Conservation (phyloP, 2,329 filamentous ascomycete species). For the Colletotrichum orbiculare region DNA sequence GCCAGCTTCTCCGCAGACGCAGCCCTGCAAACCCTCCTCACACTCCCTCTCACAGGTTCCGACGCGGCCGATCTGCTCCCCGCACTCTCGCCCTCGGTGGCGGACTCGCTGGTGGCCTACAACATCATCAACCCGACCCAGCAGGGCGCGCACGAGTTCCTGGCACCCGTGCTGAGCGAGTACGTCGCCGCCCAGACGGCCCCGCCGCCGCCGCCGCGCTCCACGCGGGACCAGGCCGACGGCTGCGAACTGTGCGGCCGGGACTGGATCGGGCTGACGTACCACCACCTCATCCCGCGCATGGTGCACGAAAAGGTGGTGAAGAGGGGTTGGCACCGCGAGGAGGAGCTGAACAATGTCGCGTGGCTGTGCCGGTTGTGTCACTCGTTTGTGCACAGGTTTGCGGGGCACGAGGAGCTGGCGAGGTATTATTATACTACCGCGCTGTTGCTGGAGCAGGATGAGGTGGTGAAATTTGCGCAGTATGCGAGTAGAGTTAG, state of each 20-base stretch:
- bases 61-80: slow-evolving; percentile 63
- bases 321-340: slow-evolving; percentile 82
- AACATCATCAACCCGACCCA: slow-evolving; percentile 63
- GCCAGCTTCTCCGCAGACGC: slow-evolving; percentile 61
- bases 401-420: slow-evolving; percentile 81
- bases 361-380: slow-evolving; percentile 89
- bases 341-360: slow-evolving; percentile 80
- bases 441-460: slow-evolving; percentile 74
- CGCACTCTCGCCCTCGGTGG: slow-evolving; percentile 67
- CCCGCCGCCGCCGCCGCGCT: slow-evolving; percentile 71
- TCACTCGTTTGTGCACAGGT: slow-evolving; percentile 83
- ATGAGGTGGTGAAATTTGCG: slow-evolving; percentile 78
- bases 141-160: slow-evolving; percentile 59
- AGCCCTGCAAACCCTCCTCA: slow-evolving; percentile 65
- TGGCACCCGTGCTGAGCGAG: slow-evolving; percentile 70
- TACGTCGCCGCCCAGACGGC: slow-evolving; percentile 70
- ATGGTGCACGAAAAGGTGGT: slow-evolving; percentile 80
- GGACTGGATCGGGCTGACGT: slow-evolving; percentile 80
- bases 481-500: slow-evolving; percentile 78
- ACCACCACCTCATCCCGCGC: slow-evolving; percentile 88
- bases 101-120: slow-evolving; percentile 77
- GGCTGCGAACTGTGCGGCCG: slow-evolving; percentile 82
- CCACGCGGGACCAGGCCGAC: slow-evolving; percentile 61
- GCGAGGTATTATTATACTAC: slow-evolving; percentile 79
- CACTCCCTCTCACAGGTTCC: slow-evolving; percentile 64